Percentiles rank a stretch among this genome's conserved stretches.
These are phyloP conservation scores for Claviceps pazoutovae DNA, from an alignment of 2,329 filamentous ascomycete species.

Conservation along the genomic window DNA sequence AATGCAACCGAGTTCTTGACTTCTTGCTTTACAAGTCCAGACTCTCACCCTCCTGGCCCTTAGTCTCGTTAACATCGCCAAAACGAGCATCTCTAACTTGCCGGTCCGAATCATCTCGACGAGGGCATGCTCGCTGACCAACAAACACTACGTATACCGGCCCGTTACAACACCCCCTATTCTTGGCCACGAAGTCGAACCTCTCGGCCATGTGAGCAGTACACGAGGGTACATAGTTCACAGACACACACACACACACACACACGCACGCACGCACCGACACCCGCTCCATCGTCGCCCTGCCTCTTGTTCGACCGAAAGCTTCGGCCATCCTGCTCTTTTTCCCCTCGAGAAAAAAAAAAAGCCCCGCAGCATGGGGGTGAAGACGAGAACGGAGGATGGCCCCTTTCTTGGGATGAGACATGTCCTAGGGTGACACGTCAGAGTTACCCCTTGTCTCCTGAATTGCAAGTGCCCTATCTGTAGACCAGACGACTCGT, in stretches of 20 bases:
- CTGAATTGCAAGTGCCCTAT: background rate
- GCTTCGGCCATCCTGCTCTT: background rate
- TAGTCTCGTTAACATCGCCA: too few species aligned
- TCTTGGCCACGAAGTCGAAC: background rate
- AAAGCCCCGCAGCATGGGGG: slow-evolving; percentile 3
- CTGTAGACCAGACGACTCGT: too few species aligned
- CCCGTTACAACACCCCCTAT: background rate
- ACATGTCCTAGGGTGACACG: slow-evolving; percentile 13
- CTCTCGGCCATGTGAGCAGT: background rate
- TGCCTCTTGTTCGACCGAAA: background rate
- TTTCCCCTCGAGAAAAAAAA: background rate
- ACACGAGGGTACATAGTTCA: background rate
- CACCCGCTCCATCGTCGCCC: too few species aligned
- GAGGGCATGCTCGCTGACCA: background rate
- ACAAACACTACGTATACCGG: background rate
- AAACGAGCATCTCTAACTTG: too few species aligned
- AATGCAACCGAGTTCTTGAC: background rate
- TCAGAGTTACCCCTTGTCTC: slow-evolving; percentile 11
- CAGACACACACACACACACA: background rate
- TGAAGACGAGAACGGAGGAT: slow-evolving; percentile 6
- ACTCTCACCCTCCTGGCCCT: too few species aligned
- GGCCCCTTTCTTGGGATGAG: slow-evolving; percentile 13
- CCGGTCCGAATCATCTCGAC: background rate
- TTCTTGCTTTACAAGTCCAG: too few species aligned
- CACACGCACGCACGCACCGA: too few species aligned